Base-by-base conservation (phyloP, 1,284 basidiomycete genomes). In the Caloboletus firmus region DNA sequence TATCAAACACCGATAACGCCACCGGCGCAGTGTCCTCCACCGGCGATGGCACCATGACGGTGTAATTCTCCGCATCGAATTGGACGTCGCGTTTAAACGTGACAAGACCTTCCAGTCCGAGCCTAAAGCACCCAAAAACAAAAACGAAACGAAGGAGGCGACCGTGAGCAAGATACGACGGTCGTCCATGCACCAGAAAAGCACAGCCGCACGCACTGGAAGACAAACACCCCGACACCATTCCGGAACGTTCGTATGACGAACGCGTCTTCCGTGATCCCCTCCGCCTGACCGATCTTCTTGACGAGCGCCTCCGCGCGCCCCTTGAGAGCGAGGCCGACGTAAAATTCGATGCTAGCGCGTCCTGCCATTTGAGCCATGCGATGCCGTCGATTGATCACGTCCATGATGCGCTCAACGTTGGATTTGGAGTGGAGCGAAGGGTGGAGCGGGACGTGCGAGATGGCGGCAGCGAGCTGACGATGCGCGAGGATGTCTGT, bases 321-420 rank as follows among this genome's bases (percentile, higher is more conserved):
- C 0, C 81, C 83, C 63, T 93, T 93, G 59, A 99, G 77, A 2
- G 94, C 93, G 13, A 99, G 76, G 0, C 95, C 95, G 43, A 99
- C 95, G 66, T 97, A 98, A 65, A 98, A 99, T 74, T 99, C 95
- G 31, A 98, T 91, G 64, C 91, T 95, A 0, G 97, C 96, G 11
- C 97, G 80, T 3, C 94, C 86, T 0, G 97, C 97, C 87, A 96
- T 96, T 70, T 99, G 97, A 0, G 95, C 97, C 79, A 96, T 89
- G 36, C 95, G 82, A 72, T 99, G 96, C 11, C 96, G 82, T 55
- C 89, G 84, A 68, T 99, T 99, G 51, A 99, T 90, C 15, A 92
- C 86, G 49, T 87, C 87, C 58, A 99, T 77, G 8, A 93, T 81
- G 31, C 88, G 84, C 69, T 98, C 97, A 3, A 99, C 93, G 65